Conservation (phyloP, 768 basidiomycete species). For the Macrocybe gigantea region DNA sequence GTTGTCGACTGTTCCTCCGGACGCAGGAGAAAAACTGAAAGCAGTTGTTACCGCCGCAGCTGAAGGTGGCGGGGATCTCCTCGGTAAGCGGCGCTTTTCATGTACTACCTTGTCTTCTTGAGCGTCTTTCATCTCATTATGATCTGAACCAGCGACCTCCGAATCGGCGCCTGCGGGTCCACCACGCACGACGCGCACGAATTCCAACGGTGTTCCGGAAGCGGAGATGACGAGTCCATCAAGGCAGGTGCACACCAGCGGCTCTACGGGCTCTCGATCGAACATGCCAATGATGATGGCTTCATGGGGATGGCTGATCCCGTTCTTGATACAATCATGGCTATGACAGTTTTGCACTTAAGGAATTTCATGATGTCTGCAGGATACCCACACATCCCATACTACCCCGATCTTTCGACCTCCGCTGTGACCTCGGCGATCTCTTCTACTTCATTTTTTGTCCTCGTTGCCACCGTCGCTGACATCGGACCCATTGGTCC, state of each 20-base stretch:
- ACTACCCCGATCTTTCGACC: too few relatives aligned
- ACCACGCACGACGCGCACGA: constrained; percentile 13
- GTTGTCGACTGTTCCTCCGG: constrained; percentile 59
- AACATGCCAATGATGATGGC: not conserved
- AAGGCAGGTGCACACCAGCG: not conserved
- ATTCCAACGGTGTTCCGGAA: constrained; percentile 17
- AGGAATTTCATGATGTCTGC: too few relatives aligned
- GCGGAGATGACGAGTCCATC: constrained; percentile 8
- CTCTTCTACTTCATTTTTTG: too few relatives aligned
- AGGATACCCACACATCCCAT: too few relatives aligned
- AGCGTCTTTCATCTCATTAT: not conserved
- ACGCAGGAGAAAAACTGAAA: constrained; percentile 37
- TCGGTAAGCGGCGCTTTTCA: constrained; percentile 18
- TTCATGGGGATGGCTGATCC: not conserved
- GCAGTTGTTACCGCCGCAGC: constrained; percentile 19
- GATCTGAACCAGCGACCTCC: constrained; percentile 25
- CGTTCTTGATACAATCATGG: too few relatives aligned
- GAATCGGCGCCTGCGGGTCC: constrained; percentile 35
- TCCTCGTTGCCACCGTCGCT: too few relatives aligned
- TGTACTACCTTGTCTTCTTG: not conserved
- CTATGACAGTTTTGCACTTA: too few relatives aligned
- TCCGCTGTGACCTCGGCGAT: too few relatives aligned
- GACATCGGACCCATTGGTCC: too few relatives aligned
- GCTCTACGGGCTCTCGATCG: not conserved
- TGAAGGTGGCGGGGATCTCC: constrained; percentile 26